Percentiles rank a stretch among this genome's conserved stretches.
These are phyloP conservation scores for Alternaria panax DNA, from an alignment of 2,329 filamentous ascomycete genomes.

Conservation along the genomic window DNA sequence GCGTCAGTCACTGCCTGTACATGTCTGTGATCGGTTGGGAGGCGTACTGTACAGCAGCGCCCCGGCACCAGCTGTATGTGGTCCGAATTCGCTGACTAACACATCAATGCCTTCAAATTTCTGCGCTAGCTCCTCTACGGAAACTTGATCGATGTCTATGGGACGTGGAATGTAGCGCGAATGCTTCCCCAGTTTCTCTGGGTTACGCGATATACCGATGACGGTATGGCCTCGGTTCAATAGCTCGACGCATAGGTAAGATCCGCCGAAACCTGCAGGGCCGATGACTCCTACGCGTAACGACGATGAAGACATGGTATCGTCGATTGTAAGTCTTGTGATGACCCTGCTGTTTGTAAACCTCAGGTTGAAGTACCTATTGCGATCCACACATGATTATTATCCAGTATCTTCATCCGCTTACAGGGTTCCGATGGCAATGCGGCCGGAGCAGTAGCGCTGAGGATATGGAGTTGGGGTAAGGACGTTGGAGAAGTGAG, in stretches of 20 bases:
- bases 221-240: constrained; percentile 46
- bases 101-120: constrained; percentile 41
- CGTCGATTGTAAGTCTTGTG: neutral
- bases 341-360: neutral
- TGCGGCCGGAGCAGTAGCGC: neutral
- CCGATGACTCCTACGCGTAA: constrained; percentile 43
- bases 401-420: neutral
- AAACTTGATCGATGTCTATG: constrained; percentile 35
- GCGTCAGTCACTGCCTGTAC: neutral
- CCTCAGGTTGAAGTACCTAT: neutral
- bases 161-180: constrained; percentile 36
- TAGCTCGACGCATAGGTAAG: constrained; percentile 44
- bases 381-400: too few species aligned
- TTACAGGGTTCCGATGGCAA: neutral
- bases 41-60: constrained; percentile 43
- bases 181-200: constrained; percentile 43
- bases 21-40: neutral
- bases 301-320: constrained; percentile 5
- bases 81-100: constrained; percentile 45
- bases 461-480: constrained; percentile 22
- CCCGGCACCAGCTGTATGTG: constrained; percentile 39
- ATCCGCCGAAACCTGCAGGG: constrained; percentile 46
- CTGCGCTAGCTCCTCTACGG: constrained; percentile 35
- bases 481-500: constrained; percentile 29
- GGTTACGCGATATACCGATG: constrained; percentile 45